phyloP scores from a whole-genome alignment of 2,329 filamentous ascomycete genomes.

The Colletotrichum tanaceti region DNA sequence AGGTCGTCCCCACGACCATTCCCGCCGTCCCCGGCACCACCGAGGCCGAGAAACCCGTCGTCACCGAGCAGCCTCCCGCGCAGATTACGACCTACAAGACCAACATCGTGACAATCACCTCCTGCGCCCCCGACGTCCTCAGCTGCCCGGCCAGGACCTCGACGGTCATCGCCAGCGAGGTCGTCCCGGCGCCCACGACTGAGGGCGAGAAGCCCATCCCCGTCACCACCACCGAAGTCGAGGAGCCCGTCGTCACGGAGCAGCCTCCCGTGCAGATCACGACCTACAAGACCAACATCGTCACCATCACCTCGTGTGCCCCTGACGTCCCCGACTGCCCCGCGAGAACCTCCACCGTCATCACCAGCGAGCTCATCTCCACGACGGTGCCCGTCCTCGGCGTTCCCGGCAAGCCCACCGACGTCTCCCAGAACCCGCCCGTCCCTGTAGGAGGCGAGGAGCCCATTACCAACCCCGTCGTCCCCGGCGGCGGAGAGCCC shows the following conservation, averaged over 20 bases:
- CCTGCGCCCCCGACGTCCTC: conserved; percentile 58
- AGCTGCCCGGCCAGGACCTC: conserved; percentile 32
- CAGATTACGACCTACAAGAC: conserved; percentile 52
- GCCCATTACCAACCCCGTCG: conserved; percentile 12
- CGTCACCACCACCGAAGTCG: conserved; percentile 44
- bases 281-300: conserved; percentile 56
- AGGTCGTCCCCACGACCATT: conserved; percentile 31
- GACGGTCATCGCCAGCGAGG: conserved; percentile 33
- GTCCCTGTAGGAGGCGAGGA: conserved; percentile 13
- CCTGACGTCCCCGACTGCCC: conserved; percentile 47
- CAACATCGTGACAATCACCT: conserved; percentile 65
- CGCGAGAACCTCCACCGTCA: background rate
- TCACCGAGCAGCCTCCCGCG: conserved; percentile 19
- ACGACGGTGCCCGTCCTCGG: background rate
- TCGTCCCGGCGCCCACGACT: conserved; percentile 39
- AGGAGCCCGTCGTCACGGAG: conserved; percentile 49
- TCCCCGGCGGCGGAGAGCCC: conserved; percentile 14
- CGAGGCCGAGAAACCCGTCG: conserved; percentile 40
- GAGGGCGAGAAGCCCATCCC: conserved; percentile 45
- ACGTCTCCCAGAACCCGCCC: conserved; percentile 32
- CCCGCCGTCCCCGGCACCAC: conserved; percentile 5
- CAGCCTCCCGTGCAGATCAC: conserved; percentile 51
- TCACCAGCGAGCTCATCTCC: conserved; percentile 25
- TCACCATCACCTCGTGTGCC: conserved; percentile 68
- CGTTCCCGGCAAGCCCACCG: conserved; percentile 18